Percentiles rank a stretch among this genome's conserved stretches.
Conservation (phyloP, 2,329 filamentous ascomycete genomes). For the Monosporascus sp. region DNA sequence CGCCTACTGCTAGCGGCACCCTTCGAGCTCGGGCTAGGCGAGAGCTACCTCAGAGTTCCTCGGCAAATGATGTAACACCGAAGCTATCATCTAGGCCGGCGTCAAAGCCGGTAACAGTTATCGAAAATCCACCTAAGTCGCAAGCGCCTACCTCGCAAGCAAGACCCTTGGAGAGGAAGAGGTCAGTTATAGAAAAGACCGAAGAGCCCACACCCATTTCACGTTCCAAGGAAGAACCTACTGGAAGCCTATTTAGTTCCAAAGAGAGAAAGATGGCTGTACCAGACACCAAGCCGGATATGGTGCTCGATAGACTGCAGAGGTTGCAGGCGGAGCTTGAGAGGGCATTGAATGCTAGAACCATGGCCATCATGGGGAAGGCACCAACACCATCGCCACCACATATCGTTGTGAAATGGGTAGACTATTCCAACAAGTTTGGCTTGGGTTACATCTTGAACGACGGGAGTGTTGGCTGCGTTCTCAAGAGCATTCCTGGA, state of each 20-base stretch:
- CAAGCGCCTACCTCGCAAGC: conserved; percentile 3
- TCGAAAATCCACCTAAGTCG: conserved; percentile 3
- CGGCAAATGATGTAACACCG: conserved; percentile 15
- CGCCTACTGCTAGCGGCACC: conserved; percentile 22
- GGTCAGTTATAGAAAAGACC: conserved; percentile 3
- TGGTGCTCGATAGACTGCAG: conserved; percentile 49
- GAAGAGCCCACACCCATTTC: conserved; percentile 6
- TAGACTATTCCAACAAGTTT: conserved; percentile 84
- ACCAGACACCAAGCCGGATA: conserved; percentile 50
- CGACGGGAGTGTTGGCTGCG: conserved; percentile 73
- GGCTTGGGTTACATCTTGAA: conserved; percentile 79
- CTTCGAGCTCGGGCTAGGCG: conserved; percentile 22
- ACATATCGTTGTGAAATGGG: conserved; percentile 71
- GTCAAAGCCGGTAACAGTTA: conserved; percentile 7
- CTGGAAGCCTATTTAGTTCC: conserved; percentile 50
- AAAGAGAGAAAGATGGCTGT: conserved; percentile 46
- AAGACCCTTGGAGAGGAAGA: conserved; percentile 6
- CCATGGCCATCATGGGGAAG: conserved; percentile 56
- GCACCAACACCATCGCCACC: conserved; percentile 50
- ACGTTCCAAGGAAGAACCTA: conserved; percentile 23
- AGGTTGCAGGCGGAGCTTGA: conserved; percentile 56
- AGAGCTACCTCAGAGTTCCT: conserved; percentile 21
- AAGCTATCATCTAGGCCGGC: conserved; percentile 10
- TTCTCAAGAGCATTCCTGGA: conserved; percentile 49
- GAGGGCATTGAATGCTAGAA: conserved; percentile 56